phyloP scores from a whole-genome alignment of 2,329 filamentous ascomycete species.

The Tothia fuscella region DNA sequence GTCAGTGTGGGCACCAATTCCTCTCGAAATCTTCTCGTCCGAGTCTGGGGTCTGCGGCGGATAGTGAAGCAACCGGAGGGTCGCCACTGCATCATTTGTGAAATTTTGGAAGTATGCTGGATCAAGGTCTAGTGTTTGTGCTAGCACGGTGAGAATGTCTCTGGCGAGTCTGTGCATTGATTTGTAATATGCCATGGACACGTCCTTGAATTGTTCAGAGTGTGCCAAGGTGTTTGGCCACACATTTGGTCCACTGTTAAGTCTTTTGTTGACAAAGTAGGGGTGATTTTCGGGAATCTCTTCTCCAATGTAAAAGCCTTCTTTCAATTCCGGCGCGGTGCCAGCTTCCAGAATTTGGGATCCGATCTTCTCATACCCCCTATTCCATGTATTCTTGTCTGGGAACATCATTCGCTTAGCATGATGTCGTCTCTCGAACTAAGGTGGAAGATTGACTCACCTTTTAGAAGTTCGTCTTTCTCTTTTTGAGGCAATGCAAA shows the following conservation, averaged over 20 bases:
- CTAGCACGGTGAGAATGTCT: conserved; percentile 30
- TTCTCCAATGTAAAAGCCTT: conserved; percentile 32
- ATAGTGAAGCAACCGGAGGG: conserved; percentile 33
- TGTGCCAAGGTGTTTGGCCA: conserved; percentile 24
- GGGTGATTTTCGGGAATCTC: conserved; percentile 28
- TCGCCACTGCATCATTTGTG: conserved; percentile 25
- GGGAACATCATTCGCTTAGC: no score
- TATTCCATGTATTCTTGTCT: conserved; percentile 28
- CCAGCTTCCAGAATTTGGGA: conserved; percentile 32
- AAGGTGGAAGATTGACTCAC: not conserved
- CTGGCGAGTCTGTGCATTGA: conserved; percentile 28
- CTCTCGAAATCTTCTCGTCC: conserved; percentile 25
- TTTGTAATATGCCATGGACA: conserved; percentile 30
- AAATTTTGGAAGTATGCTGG: conserved; percentile 28
- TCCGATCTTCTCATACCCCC: conserved; percentile 32
- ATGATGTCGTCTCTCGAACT: not conserved
- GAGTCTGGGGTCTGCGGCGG: conserved; percentile 27
- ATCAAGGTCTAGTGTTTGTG: conserved; percentile 28
- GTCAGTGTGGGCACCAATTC: conserved; percentile 33
- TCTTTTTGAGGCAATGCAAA: conserved; percentile 30
- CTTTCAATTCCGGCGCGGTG: conserved; percentile 32
- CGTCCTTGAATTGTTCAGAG: conserved; percentile 24
- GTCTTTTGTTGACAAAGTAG: conserved; percentile 26
- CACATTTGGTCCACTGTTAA: conserved; percentile 30
- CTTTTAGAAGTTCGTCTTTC: conserved; percentile 22